Percentiles rank a stretch among this genome's conserved stretches.
phyloP scores from a whole-genome alignment of 148 eudicot genomes.

The Vaccinium macrocarpon region DNA sequence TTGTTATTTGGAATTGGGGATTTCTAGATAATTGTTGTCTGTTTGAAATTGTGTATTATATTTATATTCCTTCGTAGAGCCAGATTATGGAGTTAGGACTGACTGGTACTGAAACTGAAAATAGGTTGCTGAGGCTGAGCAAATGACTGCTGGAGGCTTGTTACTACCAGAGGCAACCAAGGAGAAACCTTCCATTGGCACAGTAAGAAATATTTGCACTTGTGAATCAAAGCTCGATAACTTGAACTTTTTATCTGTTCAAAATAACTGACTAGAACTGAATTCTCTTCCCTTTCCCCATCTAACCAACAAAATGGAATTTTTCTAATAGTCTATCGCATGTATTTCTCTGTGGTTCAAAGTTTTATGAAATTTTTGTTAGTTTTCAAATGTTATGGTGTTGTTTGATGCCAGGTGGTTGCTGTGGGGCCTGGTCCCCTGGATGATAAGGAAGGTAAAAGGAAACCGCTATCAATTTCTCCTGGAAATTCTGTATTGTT shows the following conservation, averaged over 20 bases:
- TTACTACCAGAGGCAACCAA: slow-evolving; percentile 69
- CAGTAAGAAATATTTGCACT: slow-evolving; percentile 38
- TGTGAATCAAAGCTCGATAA: not conserved
- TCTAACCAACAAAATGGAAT: not conserved
- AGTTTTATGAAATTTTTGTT: not conserved
- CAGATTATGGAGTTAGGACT: not conserved
- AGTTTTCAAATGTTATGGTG: not conserved
- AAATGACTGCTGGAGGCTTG: slow-evolving; percentile 78
- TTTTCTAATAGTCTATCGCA: not conserved
- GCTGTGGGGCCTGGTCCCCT: slow-evolving; percentile 85
- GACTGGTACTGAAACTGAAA: not conserved
- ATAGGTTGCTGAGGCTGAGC: slow-evolving; percentile 83
- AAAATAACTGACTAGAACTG: not conserved
- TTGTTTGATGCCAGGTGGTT: slow-evolving; percentile 45
- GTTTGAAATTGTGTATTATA: not conserved
- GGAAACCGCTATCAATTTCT: slow-evolving; percentile 54
- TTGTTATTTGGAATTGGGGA: too few species aligned
- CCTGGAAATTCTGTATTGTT: slow-evolving; percentile 77
- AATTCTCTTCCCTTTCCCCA: not conserved
- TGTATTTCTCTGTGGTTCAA: not conserved
- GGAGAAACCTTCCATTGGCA: slow-evolving; percentile 89
- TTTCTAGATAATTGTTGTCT: not conserved
- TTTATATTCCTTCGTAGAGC: not conserved
- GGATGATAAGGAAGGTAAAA: slow-evolving; percentile 65
- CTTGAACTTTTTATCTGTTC: not conserved